Evolutionary conservation across 768 basidiomycete species (phyloP).

Genomic region (Galerina sulciceps): DNA sequence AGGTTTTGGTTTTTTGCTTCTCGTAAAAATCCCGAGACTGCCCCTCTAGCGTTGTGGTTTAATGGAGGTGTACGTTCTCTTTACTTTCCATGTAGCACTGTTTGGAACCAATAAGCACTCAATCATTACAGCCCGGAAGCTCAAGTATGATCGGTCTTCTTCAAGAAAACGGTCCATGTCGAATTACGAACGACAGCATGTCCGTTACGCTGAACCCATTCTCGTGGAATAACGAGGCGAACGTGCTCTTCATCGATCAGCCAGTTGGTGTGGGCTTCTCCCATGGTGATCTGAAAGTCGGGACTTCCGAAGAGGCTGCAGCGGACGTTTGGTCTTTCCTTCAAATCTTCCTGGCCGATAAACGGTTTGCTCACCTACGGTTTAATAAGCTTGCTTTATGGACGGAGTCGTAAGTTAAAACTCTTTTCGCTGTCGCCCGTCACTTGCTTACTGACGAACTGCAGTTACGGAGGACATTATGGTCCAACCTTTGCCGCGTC

Average conservation of each 20-base stretch:
- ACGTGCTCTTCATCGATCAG: conserved; percentile 67
- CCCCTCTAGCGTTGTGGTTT: conserved; percentile 70
- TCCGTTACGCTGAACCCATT: conserved; percentile 53
- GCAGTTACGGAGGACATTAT: conserved; percentile 73
- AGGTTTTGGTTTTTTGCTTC: conserved; percentile 77
- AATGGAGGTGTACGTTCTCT: conserved; percentile 55
- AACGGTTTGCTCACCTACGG: conserved; percentile 52
- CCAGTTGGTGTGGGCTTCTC: conserved; percentile 71
- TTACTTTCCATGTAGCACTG: neutral
- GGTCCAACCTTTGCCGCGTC: conserved; percentile 68
- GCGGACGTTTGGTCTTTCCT: conserved; percentile 64
- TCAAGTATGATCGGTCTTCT: conserved; percentile 70
- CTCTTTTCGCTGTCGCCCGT: neutral
- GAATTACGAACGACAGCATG: conserved; percentile 56
- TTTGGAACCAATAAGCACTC: neutral
- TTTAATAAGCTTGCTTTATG: conserved; percentile 56
- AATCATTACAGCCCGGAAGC: conserved; percentile 47
- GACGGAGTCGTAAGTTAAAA: conserved; percentile 56
- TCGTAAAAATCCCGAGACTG: conserved; percentile 59
- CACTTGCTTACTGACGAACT: neutral
- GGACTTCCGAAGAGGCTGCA: conserved; percentile 58
- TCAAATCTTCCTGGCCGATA: conserved; percentile 65
- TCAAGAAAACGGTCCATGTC: conserved; percentile 80
- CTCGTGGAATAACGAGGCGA: conserved; percentile 63
- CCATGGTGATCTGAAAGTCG: conserved; percentile 51